Evolutionary conservation across 768 basidiomycete species (phyloP).

Genomic region (Naganishia randhawae): DNA sequence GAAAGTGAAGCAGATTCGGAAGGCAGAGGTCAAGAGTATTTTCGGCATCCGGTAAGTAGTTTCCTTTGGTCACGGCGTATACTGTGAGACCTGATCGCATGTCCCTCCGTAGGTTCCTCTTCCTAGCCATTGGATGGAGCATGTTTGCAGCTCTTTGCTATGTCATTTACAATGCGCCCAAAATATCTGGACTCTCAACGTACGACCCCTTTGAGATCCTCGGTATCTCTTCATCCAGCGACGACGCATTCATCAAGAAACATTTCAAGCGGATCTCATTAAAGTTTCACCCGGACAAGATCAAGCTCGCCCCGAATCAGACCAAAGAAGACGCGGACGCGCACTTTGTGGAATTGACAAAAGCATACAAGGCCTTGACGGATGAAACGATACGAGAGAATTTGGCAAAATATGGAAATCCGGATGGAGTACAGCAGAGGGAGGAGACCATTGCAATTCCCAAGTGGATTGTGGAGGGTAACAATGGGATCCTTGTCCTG

Average conservation of each 20-base stretch:
- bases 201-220: constrained; percentile 96
- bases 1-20: constrained; percentile 21
- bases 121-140: constrained; percentile 70
- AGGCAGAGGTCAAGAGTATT: constrained; percentile 15
- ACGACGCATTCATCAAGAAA: constrained; percentile 90
- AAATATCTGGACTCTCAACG: constrained; percentile 61
- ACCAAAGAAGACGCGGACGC: constrained; percentile 81
- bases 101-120: constrained; percentile 46
- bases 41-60: constrained; percentile 19
- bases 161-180: constrained; percentile 58
- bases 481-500: constrained; percentile 87
- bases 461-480: constrained; percentile 83
- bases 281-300: constrained; percentile 94
- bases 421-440: constrained; percentile 92
- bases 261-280: constrained; percentile 89
- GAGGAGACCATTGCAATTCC: constrained; percentile 94
- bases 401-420: constrained; percentile 81
- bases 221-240: constrained; percentile 61
- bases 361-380: constrained; percentile 96
- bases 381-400: constrained; percentile 90
- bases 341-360: constrained; percentile 86
- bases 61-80: neutral
- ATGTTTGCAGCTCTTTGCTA: constrained; percentile 66
- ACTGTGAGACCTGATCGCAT: constrained; percentile 16
- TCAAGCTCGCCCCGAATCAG: constrained; percentile 72